Evolutionary conservation across 2,329 filamentous ascomycete species (phyloP), one percentile per base, ranked within the genome.

Genomic region (Aspergillus jensenii): DNA sequence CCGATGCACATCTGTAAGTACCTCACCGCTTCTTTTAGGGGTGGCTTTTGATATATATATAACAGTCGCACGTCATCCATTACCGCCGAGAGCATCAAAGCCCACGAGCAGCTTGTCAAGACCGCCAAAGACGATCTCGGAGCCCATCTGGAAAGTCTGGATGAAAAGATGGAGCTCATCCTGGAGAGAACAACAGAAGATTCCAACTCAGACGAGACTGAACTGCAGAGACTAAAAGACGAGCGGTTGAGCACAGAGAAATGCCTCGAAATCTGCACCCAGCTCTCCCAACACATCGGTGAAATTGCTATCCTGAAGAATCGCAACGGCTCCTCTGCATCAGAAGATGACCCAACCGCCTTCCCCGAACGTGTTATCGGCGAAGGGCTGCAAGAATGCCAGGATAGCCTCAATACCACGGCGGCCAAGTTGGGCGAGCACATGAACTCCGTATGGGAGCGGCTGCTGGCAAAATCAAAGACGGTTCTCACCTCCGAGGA

Each of bases 1-100:
- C 68, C 9, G 70, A 78, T 62, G 69, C 69, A 59, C 76, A 72
- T 54, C 68, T 78, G 75, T 78, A 70, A 71, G 74, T 71, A 41
- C 52, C 17, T 19, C 37, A 40, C 9, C 23, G 12, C n/a, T 4
- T 54, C 47, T 45, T 46, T 44, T 51, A 55, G 15, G 12, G 35
- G 15, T n/a, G 35, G 35, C 52, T 19, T 46, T 60, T 55, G 52
- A 61, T 61, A 56, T 62, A 21, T 31, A 21, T 31, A 31, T 51
- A 37, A 33, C 54, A 76, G 74, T 60, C 71, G 68, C 55, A 69
- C 68, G 63, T 71, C 70, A 35, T 58, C 68, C 15, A 55, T 70
- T n/a, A 71, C 70, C n/a, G 60, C 62, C 48, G 67, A 71, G 59
- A 65, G 21, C 55, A 56, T 72, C 43, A 57, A 57, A 53, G 55